Percentiles rank a stretch among this genome's conserved stretches.
phyloP scores from a whole-genome alignment of 2,329 filamentous ascomycete genomes.

The Pyrenophora tritici-repentis region DNA sequence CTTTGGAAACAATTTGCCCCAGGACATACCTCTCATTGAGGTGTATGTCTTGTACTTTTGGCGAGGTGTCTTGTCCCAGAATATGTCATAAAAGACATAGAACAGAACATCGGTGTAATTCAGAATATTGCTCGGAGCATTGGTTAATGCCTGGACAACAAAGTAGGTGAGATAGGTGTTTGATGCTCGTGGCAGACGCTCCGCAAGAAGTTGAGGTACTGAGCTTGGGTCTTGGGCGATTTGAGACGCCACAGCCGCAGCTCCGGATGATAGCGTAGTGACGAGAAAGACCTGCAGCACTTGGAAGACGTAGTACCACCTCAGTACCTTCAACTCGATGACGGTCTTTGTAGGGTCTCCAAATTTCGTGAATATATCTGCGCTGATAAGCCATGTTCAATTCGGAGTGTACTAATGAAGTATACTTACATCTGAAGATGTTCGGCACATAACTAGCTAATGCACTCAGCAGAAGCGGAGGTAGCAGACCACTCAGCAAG shows the following conservation, averaged over 20 bases:
- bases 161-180: conserved; percentile 98
- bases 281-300: conserved; percentile 92
- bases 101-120: conserved; percentile 76
- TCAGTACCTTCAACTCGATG: conserved; percentile 87
- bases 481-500: conserved; percentile 82
- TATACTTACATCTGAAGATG: conserved; percentile 72
- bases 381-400: conserved; percentile 6
- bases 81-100: conserved; percentile 73
- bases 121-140: conserved; percentile 74
- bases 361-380: conserved; percentile 75
- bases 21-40: conserved; percentile 41
- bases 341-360: conserved; percentile 80
- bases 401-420: background rate
- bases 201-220: conserved; percentile 69
- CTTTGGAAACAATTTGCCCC: conserved; percentile 50
- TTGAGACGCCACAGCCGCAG: conserved; percentile 68
- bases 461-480: conserved; percentile 75
- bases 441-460: conserved; percentile 87
- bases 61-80: conserved; percentile 73
- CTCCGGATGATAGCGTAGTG: conserved; percentile 79
- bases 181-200: conserved; percentile 78
- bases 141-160: conserved; percentile 83
- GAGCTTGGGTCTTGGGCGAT: conserved; percentile 67
- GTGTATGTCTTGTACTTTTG: conserved; percentile 47
- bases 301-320: conserved; percentile 88